Conservation (phyloP, 345 rosid genomes). For the Eucalyptus marginata region DNA sequence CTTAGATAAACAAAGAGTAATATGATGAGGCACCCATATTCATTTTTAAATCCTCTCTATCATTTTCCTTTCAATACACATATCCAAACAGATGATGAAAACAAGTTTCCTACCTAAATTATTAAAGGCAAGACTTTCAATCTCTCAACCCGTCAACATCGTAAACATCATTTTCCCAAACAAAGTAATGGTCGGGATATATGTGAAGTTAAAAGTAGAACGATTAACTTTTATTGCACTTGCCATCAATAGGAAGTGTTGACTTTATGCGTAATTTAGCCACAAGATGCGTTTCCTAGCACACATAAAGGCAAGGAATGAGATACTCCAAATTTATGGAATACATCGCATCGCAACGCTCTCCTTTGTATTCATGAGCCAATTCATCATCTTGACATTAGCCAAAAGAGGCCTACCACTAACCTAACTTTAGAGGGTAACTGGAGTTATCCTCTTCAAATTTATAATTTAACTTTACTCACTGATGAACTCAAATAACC, state of each 20-base stretch:
- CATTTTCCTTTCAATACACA: neutral
- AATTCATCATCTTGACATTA: neutral
- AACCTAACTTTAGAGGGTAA: neutral
- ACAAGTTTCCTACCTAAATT: neutral
- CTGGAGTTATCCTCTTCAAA: neutral
- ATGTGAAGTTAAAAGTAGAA: neutral
- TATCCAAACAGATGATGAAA: neutral
- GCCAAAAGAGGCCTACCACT: neutral
- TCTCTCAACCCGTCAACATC: neutral
- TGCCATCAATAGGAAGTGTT: neutral
- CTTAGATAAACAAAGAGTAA: neutral
- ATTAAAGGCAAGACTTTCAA: neutral
- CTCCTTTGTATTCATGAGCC: neutral
- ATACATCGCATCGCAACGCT: neutral
- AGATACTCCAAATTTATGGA: neutral
- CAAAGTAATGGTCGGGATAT: neutral
- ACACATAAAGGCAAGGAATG: neutral
- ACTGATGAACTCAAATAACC: neutral
- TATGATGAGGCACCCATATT: neutral
- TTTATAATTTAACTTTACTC: neutral
- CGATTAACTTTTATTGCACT: neutral
- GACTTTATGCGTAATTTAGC: neutral
- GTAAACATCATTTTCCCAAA: neutral
- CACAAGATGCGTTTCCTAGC: neutral
- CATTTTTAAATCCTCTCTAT: neutral